Evolutionary conservation across 345 rosid genomes (phyloP).

Genomic region (Eucalyptus viminalis): DNA sequence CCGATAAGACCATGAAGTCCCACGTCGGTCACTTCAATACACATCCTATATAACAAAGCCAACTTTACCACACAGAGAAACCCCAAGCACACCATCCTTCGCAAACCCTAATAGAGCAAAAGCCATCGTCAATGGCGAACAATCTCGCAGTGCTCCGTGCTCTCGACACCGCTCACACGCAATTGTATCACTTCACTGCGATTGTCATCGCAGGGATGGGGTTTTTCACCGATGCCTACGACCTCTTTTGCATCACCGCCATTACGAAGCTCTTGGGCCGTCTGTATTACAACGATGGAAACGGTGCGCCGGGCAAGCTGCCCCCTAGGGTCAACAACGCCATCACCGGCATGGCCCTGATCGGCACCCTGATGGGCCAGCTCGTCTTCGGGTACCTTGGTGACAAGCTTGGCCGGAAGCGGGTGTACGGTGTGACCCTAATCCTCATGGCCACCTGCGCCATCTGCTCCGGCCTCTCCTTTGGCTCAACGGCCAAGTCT

Average conservation of each 20-base stretch:
- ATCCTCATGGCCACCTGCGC: constrained; percentile 43
- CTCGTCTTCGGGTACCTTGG: constrained; percentile 53
- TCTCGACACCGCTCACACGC: constrained; percentile 38
- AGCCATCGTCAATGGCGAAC: not conserved
- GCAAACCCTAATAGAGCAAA: not conserved
- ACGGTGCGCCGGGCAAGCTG: constrained; percentile 13
- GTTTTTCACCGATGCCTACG: constrained; percentile 66
- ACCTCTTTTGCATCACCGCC: constrained; percentile 48
- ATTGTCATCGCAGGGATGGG: constrained; percentile 65
- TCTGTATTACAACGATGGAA: constrained; percentile 32
- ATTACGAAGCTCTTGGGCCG: constrained; percentile 54
- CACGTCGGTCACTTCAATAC: not conserved
- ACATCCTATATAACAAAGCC: not conserved
- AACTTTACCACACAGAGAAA: not conserved
- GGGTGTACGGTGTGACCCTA: constrained; percentile 44
- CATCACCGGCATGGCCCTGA: constrained; percentile 37
- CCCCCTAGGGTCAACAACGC: constrained; percentile 10
- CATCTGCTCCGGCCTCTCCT: constrained; percentile 44
- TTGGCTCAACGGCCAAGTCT: constrained; percentile 15
- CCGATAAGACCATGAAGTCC: not conserved
- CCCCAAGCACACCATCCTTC: not conserved
- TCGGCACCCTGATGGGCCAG: constrained; percentile 42
- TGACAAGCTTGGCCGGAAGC: constrained; percentile 54
- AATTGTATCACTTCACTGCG: constrained; percentile 48
- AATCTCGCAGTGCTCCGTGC: constrained; percentile 31